Base-by-base conservation (phyloP, 2,329 filamentous ascomycete genomes). In the Anisogramma anomala region DNA sequence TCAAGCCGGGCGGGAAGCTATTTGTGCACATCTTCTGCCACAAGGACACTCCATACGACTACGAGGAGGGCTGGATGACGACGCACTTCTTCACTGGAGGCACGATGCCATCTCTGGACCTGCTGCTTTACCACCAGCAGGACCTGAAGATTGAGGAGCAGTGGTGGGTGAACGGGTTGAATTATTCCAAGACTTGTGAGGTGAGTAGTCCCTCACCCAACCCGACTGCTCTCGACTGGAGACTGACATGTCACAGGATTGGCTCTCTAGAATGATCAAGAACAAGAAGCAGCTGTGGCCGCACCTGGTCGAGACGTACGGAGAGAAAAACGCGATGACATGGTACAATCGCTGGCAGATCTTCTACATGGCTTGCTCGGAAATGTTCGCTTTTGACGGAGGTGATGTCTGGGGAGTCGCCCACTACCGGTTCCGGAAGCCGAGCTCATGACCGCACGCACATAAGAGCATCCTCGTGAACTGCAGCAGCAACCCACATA, bases 281-380 rank as follows among this genome's bases (percentile, higher is more conserved):
- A 74, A 71, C 48, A 79, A 75, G 57, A 64, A 68, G 46, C 59
- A 69, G 46, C 71, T 82, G 40, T 81, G 76, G 77, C 74, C 74
- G 34, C 69, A 77, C 52, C 53, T 84, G 40, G 63, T 71, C 33
- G 72, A 77, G 57, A 82, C 77, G 7, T 83, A 83, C 57, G 75
- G 78, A 2, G 68, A 74, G 52, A 65, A 71, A 13, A 65, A 77
- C 15, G 69, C 73, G 1, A 53, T 60, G 34, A 76, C 68, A 40
- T 84, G 77, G 79, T 83, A 72, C 55, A 71, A 81, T 52, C 64
- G 79, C 42, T 84, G 80, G 79, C 74, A 82, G 60, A 72, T 83
- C 25, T 84, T 82, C 50, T 81, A 82, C 55, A 67, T 83, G 68
- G 79, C 78, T 20, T 83, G 79, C 58, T 76, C 77, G 33, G 78